These are phyloP conservation scores for Sporobolomyces phaffii DNA, from an alignment of 768 basidiomycete genomes.

Conservation along the genomic window DNA sequence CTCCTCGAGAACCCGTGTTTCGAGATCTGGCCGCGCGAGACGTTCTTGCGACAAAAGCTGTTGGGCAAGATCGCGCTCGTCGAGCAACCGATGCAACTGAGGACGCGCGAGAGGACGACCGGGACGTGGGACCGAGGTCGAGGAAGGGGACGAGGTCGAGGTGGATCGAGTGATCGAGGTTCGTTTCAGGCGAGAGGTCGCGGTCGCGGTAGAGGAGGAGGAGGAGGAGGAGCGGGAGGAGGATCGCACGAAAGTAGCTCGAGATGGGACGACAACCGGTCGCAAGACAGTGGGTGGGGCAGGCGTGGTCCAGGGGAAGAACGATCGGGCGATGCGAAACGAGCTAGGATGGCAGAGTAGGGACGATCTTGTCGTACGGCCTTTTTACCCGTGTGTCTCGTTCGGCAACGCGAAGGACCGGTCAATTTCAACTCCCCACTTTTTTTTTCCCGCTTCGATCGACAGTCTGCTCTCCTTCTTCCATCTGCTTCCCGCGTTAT, in stretches of 20 bases:
- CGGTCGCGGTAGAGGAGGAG: conserved; percentile 10
- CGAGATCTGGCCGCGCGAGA: conserved; percentile 32
- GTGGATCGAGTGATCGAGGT: neutral
- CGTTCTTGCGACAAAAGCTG: conserved; percentile 23
- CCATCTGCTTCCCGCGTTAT: no score
- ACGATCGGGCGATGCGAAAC: neutral
- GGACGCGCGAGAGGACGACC: neutral
- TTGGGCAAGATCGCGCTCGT: conserved; percentile 19
- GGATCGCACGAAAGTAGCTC: neutral
- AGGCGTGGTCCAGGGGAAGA: neutral
- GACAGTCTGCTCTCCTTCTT: no score
- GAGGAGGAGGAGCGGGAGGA: conserved; percentile 12
- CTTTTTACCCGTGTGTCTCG: no score
- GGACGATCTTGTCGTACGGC: no score
- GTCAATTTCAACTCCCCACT: no score
- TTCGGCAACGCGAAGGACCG: no score
- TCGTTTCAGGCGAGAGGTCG: neutral
- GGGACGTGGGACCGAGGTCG: conserved; percentile 13
- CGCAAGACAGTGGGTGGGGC: conserved; percentile 35
- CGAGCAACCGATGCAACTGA: conserved; percentile 1
- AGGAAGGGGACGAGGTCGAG: conserved; percentile 2
- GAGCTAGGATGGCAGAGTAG: neutral
- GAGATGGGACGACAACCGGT: neutral
- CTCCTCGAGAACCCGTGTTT: conserved; percentile 32
- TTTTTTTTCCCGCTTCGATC: no score